Evolutionary conservation across 2,329 filamentous ascomycete species (phyloP).

Genomic region (Cercospora zeina): DNA sequence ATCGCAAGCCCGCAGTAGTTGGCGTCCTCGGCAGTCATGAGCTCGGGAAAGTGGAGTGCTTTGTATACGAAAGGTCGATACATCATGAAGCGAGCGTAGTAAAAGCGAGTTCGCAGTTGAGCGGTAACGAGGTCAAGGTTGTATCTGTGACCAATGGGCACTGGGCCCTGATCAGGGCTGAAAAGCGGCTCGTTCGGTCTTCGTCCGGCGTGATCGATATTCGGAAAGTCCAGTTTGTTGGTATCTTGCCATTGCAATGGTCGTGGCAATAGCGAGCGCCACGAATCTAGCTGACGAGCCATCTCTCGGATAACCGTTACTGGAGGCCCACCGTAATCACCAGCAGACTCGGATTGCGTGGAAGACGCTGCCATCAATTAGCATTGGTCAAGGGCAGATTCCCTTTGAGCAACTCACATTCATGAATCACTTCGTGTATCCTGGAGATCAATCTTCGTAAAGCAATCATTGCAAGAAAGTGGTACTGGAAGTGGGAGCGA

Average conservation of each 20-base stretch:
- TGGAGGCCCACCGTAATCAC: slow-evolving; percentile 44
- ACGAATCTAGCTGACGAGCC: slow-evolving; percentile 57
- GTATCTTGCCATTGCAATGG: slow-evolving; percentile 61
- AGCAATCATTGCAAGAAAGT: slow-evolving; percentile 62
- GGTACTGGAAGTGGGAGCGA: slow-evolving; percentile 57
- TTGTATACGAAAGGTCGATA: slow-evolving; percentile 62
- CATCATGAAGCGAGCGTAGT: slow-evolving; percentile 60
- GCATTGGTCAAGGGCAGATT: slow-evolving; percentile 10
- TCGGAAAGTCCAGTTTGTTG: slow-evolving; percentile 48
- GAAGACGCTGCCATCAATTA: slow-evolving; percentile 28
- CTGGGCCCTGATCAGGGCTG: slow-evolving; percentile 49
- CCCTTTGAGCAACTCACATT: slow-evolving; percentile 47
- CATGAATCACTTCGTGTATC: slow-evolving; percentile 55
- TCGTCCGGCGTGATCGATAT: slow-evolving; percentile 32
- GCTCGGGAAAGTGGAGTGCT: slow-evolving; percentile 58
- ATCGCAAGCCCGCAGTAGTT: slow-evolving; percentile 59
- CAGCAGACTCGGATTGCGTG: slow-evolving; percentile 34
- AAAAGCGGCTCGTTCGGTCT: slow-evolving; percentile 47
- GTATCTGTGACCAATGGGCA: slow-evolving; percentile 53
- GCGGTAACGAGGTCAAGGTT: slow-evolving; percentile 59
- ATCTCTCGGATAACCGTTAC: slow-evolving; percentile 54
- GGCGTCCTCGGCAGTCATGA: slow-evolving; percentile 56
- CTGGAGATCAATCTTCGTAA: slow-evolving; percentile 56
- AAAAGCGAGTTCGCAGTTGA: slow-evolving; percentile 59
- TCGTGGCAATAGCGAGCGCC: slow-evolving; percentile 58